A percentile compares a stretch with the other conserved stretches of the same genome.
Evolutionary conservation across 1,284 basidiomycete species (phyloP).

Genomic region (Ustilago curta): DNA sequence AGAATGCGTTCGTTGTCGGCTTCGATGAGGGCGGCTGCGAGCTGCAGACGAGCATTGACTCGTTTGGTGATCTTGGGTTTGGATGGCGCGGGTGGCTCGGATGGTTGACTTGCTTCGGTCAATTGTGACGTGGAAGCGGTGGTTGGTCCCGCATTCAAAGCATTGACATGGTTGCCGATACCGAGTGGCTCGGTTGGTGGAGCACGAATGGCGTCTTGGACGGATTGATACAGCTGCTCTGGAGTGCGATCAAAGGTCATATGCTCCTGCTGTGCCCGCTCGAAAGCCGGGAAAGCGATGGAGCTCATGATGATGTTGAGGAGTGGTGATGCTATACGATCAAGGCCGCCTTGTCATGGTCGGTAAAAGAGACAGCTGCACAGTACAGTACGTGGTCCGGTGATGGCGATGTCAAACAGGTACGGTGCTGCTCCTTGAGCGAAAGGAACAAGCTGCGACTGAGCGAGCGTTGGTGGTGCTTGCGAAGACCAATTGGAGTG

Average conservation of each 20-base stretch:
- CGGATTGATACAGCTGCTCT: conserved; percentile 36
- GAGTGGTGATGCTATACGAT: neutral
- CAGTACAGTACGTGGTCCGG: neutral
- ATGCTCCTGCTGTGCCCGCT: conserved; percentile 47
- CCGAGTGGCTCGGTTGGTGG: conserved; percentile 2
- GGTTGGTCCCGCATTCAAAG: conserved; percentile 2
- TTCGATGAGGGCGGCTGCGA: conserved; percentile 67
- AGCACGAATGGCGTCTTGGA: conserved; percentile 18
- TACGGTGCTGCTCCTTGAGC: neutral
- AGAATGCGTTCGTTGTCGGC: conserved; percentile 66
- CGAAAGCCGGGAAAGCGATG: conserved; percentile 42
- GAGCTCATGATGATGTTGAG: conserved; percentile 25
- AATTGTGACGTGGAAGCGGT: conserved; percentile 8
- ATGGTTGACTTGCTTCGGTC: neutral
- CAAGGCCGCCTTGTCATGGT: conserved; percentile 17
- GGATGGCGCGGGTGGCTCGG: conserved; percentile 14
- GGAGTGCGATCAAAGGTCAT: conserved; percentile 31
- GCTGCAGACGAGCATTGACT: conserved; percentile 60
- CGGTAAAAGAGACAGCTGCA: neutral
- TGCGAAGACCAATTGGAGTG: neutral
- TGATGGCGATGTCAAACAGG: neutral
- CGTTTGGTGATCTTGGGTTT: conserved; percentile 54
- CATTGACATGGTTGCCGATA: neutral
- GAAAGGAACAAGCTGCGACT: neutral
- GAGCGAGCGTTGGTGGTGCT: neutral